Percentiles rank a stretch among this genome's conserved stretches.
These are phyloP conservation scores for Mycena pura DNA, from an alignment of 768 basidiomycete genomes.

Conservation along the genomic window DNA sequence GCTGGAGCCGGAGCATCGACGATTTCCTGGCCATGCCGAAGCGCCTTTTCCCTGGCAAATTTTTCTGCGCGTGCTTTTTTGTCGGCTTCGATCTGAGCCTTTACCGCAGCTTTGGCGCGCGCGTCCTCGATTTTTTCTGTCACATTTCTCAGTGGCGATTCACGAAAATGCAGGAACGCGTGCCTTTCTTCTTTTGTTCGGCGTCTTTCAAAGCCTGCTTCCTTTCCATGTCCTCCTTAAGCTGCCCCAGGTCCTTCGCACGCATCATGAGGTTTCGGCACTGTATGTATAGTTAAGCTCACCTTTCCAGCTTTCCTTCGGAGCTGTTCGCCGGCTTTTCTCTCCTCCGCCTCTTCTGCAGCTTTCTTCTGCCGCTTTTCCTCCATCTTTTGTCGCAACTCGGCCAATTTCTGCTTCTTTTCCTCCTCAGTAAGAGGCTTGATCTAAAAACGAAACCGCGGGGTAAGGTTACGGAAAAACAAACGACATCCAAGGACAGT, in stretches of 20 bases:
- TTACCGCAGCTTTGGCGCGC: conserved; percentile 84
- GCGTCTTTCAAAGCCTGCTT: conserved; percentile 88
- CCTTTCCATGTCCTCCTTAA: conserved; percentile 77
- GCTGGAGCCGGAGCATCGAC: conserved; percentile 42
- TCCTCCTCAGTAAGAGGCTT: conserved; percentile 96
- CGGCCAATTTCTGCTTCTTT: conserved; percentile 79
- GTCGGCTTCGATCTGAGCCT: conserved; percentile 94
- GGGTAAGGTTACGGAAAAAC: conserved; percentile 2
- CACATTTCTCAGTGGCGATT: neutral
- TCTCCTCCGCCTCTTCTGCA: conserved; percentile 74
- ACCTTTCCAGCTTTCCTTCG: conserved; percentile 88
- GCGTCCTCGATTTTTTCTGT: conserved; percentile 91
- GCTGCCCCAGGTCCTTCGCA: conserved; percentile 67
- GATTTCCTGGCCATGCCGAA: conserved; percentile 76
- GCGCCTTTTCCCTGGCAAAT: conserved; percentile 87
- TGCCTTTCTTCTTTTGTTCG: conserved; percentile 81
- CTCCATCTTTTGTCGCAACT: conserved; percentile 79
- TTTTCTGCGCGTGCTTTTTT: conserved; percentile 90
- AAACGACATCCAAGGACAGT: conserved; percentile 5
- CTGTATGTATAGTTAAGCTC: conserved; percentile 9
- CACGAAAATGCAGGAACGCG: conserved; percentile 13
- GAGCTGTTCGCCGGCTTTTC: conserved; percentile 76
- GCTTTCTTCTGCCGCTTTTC: conserved; percentile 80
- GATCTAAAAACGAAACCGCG: conserved; percentile 55
- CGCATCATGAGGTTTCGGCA: neutral